These are phyloP conservation scores for Coemansia sp. DNA, from an alignment of 192 early-diverging fungal genomes.

Conservation along the genomic window DNA sequence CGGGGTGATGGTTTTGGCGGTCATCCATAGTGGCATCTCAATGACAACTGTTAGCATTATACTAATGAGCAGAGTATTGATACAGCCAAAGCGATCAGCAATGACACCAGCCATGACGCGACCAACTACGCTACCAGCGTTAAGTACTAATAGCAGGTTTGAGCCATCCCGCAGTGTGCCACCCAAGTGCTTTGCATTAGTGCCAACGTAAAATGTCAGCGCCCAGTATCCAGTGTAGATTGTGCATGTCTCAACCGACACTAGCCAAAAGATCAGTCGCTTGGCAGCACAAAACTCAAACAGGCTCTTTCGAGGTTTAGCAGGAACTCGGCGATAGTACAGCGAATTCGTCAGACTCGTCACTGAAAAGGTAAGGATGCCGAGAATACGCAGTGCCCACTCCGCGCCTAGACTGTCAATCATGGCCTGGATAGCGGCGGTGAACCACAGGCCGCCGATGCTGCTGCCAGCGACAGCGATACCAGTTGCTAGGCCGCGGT, in stretches of 20 bases:
- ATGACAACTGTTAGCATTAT: slow-evolving; percentile 28
- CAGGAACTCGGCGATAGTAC: slow-evolving; percentile 43
- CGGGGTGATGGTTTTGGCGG: slow-evolving; percentile 23
- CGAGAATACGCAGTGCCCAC: slow-evolving; percentile 74
- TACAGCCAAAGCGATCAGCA: slow-evolving; percentile 40
- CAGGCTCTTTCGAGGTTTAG: slow-evolving; percentile 56
- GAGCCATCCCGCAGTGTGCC: slow-evolving; percentile 34
- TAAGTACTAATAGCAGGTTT: slow-evolving; percentile 41
- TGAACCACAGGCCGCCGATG: slow-evolving; percentile 63
- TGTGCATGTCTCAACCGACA: slow-evolving; percentile 35
- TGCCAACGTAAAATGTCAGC: slow-evolving; percentile 40
- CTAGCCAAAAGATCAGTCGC: slow-evolving; percentile 37
- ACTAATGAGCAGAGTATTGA: slow-evolving; percentile 40
- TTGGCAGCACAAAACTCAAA: slow-evolving; percentile 32
- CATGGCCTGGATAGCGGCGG: slow-evolving; percentile 61
- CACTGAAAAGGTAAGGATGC: slow-evolving; percentile 54
- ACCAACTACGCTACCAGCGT: slow-evolving; percentile 37
- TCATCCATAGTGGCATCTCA: slow-evolving; percentile 48
- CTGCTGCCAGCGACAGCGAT: slow-evolving; percentile 67
- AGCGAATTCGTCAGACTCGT: slow-evolving; percentile 36
- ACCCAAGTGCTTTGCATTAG: slow-evolving; percentile 27
- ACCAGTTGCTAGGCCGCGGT: slow-evolving; percentile 62
- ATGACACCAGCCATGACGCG: slow-evolving; percentile 37
- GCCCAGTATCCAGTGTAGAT: slow-evolving; percentile 56
- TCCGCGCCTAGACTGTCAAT: slow-evolving; percentile 62